Conservation (phyloP, 768 basidiomycete species). For the Amanita fuliginea region DNA sequence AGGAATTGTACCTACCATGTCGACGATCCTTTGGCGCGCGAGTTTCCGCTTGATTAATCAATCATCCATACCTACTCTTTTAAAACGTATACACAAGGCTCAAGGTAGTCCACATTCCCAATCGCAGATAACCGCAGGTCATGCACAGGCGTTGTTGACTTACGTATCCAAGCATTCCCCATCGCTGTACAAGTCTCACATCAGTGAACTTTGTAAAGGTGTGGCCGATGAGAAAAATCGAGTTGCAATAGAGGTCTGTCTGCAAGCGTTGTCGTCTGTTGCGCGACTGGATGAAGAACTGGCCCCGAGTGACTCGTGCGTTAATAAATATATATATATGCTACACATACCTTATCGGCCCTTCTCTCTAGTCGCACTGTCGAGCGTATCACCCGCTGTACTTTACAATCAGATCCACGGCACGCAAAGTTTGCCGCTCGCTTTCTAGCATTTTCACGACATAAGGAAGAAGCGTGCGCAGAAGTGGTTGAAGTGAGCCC, state of each 20-base stretch:
- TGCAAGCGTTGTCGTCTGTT: constrained; percentile 71
- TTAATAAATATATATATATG: constrained; percentile 8
- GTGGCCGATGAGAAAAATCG: constrained; percentile 54
- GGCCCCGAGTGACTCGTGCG: constrained; percentile 57
- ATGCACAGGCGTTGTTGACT: constrained; percentile 41
- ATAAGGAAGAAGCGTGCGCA: constrained; percentile 36
- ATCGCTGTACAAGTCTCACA: constrained; percentile 59
- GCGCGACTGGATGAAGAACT: constrained; percentile 47
- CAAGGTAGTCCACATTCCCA: constrained; percentile 26
- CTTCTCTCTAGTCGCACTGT: constrained; percentile 41
- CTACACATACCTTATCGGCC: background rate
- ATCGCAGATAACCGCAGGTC: constrained; percentile 24
- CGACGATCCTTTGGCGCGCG: constrained; percentile 55
- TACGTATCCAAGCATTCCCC: constrained; percentile 71
- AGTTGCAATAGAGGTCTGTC: constrained; percentile 46
- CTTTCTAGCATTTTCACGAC: constrained; percentile 48
- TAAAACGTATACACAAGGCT: constrained; percentile 53
- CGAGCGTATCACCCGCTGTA: constrained; percentile 53
- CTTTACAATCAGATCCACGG: constrained; percentile 43
- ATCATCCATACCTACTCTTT: constrained; percentile 72
- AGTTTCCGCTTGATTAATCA: constrained; percentile 72
- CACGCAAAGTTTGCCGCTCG: constrained; percentile 85
- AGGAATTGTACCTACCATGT: constrained; percentile 55
- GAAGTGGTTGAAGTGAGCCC: constrained; percentile 53
- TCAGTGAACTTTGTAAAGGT: constrained; percentile 65